Evolutionary conservation across 2,329 filamentous ascomycete genomes (phyloP), one percentile per base, ranked within the genome.

Genomic region (Hypoxylon sp.): DNA sequence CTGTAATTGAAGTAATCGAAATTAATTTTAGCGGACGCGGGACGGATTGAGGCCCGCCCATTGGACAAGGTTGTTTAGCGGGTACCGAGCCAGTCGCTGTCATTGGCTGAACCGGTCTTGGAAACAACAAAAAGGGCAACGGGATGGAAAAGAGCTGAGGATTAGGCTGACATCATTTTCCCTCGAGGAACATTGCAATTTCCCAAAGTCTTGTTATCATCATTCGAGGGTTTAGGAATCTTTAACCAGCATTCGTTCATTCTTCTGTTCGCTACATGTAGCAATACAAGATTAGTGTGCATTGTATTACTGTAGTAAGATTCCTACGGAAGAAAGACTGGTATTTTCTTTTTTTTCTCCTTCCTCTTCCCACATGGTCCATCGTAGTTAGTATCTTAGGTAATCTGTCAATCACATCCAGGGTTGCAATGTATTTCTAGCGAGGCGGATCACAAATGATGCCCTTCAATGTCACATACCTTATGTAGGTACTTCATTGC

Each of bases 91-190:
- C 37, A 24, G 39, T 3, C 29, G 10, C 29, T 64, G 31, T 66
- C 31, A 73, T 73, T 73, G 69, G 71, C 19, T 33, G 33, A 47
- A 10, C 37, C 35, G 8, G 51, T 59, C 63, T 65, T 47, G 60
- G 61, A 57, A 58, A 51, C 51, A 67, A 65, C 69, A 46, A 64
- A 73, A 72, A 63, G 64, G 69, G 71, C 63, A 73, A 72, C 33
- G 63, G 65, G 66, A 47, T 50, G 47, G 69, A 71, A 68, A 29
- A 50, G 39, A 67, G 68, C 60, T 66, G 66, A 65, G 55, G 48
- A 59, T 54, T 46, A 58, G 46, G 60, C 66, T 71, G 65, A 69
- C 66, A 71, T 70, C 69, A 69, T 70, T 59, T 65, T 51, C 47
- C 29, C 50, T 48, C 51, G 48, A 59, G 48, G 50, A 56, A 60